Base-by-base conservation (phyloP, 306 rosid species). In the Rubus parviflorus region DNA sequence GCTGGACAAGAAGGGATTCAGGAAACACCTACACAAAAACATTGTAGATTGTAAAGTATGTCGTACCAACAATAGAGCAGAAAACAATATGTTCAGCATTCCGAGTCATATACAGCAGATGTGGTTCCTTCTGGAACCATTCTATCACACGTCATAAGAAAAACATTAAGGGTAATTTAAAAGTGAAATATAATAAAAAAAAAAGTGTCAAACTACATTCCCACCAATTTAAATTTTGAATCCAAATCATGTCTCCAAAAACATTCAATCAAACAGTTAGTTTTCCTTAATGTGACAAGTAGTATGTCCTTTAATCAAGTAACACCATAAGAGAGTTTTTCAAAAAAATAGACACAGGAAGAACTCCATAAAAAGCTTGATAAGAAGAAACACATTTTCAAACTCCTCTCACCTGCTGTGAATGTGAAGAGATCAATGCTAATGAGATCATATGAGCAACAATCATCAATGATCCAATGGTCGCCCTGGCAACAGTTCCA, bases 1-100 rank as follows among this genome's bases (percentile, higher is more conserved):
- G 93, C 84, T 91, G 98, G 81, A 96, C 80, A 66, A 96, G 96
- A 78, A 96, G 91, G 69, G 90, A 85, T 74, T 96, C 99, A 16
- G 99, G 99, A 81, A 96, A 96, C 61, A 87, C 92, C 99, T 95
- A 66, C 23, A 82, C 6, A 67, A 75, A 86, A 77, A 75, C 41
- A 70, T 43, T 64, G 53, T 40, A 62, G 20, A 30, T 22, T 6
- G 68, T 74, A 47, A 47, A 74, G 46, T 48, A 23, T 19, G 46
- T 13, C 8, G 6, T n/a, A 69, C 40, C 23, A 22, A 6, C 15
- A 77, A 16, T 23, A 45, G 37, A 19, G 40, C 71, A 46, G 47
- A 37, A 46, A 65, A 73, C 45, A 52, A 67, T n/a, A 46, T 7
- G 17, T 42, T 41, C 42, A 16, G 3, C 16, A 30, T 58, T 58